Percentiles rank a stretch among this genome's conserved stretches.
These are phyloP conservation scores for Suillus sp. DNA, from an alignment of 768 basidiomycete species.

Conservation along the genomic window DNA sequence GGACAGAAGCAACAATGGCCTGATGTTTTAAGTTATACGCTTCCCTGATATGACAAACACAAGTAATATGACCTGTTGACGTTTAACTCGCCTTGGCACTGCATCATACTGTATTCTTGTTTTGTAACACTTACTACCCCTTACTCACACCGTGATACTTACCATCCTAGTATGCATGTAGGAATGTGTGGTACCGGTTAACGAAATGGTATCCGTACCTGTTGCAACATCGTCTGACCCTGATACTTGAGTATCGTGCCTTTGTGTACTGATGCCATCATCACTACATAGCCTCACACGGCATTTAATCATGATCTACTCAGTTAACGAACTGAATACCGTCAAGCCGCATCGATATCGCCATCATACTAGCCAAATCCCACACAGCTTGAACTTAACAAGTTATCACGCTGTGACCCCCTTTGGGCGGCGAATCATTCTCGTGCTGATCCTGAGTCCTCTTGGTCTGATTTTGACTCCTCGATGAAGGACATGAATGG, in stretches of 20 bases:
- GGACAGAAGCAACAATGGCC: neutral
- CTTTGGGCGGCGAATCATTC: neutral
- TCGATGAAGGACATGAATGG: neutral
- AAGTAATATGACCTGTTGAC: neutral
- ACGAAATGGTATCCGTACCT: neutral
- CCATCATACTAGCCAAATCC: neutral
- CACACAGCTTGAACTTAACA: neutral
- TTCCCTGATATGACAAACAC: slow-evolving; percentile 1
- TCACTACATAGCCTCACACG: neutral
- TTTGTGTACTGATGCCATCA: neutral
- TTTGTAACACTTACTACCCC: slow-evolving; percentile 5
- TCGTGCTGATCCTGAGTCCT: neutral
- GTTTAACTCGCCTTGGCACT: neutral
- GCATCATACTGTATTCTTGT: slow-evolving; percentile 2
- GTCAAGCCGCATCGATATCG: neutral
- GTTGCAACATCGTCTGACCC: neutral
- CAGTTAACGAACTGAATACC: neutral
- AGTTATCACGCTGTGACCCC: neutral
- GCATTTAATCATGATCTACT: neutral
- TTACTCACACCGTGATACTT: slow-evolving; percentile 2
- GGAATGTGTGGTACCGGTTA: neutral
- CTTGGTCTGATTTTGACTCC: neutral
- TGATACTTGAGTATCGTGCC: neutral
- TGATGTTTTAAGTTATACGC: neutral
- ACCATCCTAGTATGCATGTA: slow-evolving; percentile 1